phyloP scores from a whole-genome alignment of 2,329 filamentous ascomycete genomes.

The Fusarium sp. region DNA sequence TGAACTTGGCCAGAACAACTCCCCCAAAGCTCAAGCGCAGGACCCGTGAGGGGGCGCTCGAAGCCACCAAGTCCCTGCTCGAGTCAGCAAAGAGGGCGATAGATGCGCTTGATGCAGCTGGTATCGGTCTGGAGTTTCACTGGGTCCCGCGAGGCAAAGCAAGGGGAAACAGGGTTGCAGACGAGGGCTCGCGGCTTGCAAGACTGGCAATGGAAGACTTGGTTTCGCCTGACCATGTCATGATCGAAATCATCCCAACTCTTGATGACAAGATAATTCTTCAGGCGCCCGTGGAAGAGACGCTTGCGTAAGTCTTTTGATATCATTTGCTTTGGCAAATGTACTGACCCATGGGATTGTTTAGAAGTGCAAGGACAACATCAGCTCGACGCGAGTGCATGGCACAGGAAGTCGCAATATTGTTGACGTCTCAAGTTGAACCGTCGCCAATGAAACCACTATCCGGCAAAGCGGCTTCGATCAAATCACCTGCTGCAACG shows the following conservation, averaged over 20 bases:
- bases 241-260: slow-evolving; percentile 2
- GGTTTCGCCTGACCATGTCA: background rate
- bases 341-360: background rate
- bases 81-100: background rate
- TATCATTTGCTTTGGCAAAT: background rate
- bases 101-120: background rate
- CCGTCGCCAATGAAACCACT: background rate
- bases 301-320: background rate
- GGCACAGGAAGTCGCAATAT: background rate
- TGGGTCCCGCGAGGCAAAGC: slow-evolving; percentile 26
- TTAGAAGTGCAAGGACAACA: background rate
- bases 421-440: background rate
- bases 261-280: background rate
- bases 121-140: slow-evolving; percentile 22
- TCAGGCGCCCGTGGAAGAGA: background rate
- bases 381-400: background rate
- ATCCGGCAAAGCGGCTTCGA: background rate
- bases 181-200: slow-evolving; percentile 5
- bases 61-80: background rate
- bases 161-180: slow-evolving; percentile 19
- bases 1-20: background rate
- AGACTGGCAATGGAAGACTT: background rate
- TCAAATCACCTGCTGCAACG: background rate
- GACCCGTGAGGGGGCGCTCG: background rate
- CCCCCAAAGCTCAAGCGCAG: background rate